Evolutionary conservation across 345 rosid genomes (phyloP), one percentile per base, ranked within the genome.

Genomic region (Trapa incisa): DNA sequence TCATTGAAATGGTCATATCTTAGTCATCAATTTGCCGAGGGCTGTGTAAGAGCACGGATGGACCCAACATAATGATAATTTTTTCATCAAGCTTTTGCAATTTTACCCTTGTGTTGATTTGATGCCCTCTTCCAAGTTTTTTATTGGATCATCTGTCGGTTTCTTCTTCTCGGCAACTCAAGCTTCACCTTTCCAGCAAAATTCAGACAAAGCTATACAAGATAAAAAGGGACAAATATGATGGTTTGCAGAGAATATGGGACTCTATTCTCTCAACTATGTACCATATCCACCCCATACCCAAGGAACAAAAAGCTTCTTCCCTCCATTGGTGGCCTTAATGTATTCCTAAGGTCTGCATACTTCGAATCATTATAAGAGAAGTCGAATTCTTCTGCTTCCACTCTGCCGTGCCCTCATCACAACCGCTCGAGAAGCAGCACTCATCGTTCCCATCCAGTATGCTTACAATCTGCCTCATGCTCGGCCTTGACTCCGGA

Each of bases 301-400:
- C 13, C 2, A 64, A 3, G 6, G 17, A 64, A 38, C 14, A 64
- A 14, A 17, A 39, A 42, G 7, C 22, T 14, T 1, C 0, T 0
- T 14, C 29, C 42, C 22, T 62, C 37, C 65, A 62, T 39, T n/a
- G 60, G 60, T 54, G 65, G 36, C 45, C 67, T 87, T 71, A 94
- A 39, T 89, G 95, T 66, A 94, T 86, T 75, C 99, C 99, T 42
- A 91, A 80, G 64, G 93, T 89, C 66, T 91, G 96, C 73, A 94
- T 82, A 75, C 89, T 77, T 74, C 74, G 83, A 41, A 89, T 78
- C 88, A 94, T 52, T 66, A 84, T 81, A 75, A 91, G 74, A 65
- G 89, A 82, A 68, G 74, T 66, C 35, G 78, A 80, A 76, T 94
- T 81, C 76, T 81, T 85, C 45, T 75, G 76, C 65, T 66, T 84